These are phyloP conservation scores for Neurospora sp. DNA, from an alignment of 495 filamentous ascomycete species.

Conservation along the genomic window DNA sequence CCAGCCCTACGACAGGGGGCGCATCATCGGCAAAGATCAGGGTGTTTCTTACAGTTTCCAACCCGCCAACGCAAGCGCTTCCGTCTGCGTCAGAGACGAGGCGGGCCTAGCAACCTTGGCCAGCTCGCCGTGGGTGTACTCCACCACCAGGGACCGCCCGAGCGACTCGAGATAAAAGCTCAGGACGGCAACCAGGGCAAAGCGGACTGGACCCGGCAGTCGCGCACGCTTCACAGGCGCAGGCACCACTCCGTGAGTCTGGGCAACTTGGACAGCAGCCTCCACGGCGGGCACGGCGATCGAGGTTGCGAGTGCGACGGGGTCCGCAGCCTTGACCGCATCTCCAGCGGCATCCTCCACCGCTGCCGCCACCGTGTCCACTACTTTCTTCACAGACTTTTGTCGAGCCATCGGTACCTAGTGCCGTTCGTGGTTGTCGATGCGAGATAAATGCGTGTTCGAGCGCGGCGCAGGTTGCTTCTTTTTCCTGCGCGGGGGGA, in stretches of 20 bases:
- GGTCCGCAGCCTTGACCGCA: background rate
- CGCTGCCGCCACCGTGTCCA: background rate
- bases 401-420: background rate
- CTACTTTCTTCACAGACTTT: background rate
- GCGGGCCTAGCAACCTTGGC: slow-evolving; percentile 49
- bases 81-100: slow-evolving; percentile 48
- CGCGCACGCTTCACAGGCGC: slow-evolving; percentile 11
- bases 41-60: slow-evolving; percentile 49
- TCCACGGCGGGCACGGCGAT: background rate
- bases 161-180: slow-evolving; percentile 51
- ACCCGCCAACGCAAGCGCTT: slow-evolving; percentile 48
- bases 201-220: slow-evolving; percentile 46
- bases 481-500: background rate
- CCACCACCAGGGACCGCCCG: slow-evolving; percentile 44
- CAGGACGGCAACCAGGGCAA: slow-evolving; percentile 51
- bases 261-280: background rate
- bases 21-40: background rate
- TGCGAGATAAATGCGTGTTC: background rate
- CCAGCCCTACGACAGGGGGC: slow-evolving; percentile 10
- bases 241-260: background rate
- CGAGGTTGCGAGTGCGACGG: background rate
- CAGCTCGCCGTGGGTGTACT: slow-evolving; percentile 44
- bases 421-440: background rate
- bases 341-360: background rate
- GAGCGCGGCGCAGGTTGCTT: background rate